Base-by-base conservation (phyloP, 306 rosid genomes). In the Dalbergia oliveri region DNA sequence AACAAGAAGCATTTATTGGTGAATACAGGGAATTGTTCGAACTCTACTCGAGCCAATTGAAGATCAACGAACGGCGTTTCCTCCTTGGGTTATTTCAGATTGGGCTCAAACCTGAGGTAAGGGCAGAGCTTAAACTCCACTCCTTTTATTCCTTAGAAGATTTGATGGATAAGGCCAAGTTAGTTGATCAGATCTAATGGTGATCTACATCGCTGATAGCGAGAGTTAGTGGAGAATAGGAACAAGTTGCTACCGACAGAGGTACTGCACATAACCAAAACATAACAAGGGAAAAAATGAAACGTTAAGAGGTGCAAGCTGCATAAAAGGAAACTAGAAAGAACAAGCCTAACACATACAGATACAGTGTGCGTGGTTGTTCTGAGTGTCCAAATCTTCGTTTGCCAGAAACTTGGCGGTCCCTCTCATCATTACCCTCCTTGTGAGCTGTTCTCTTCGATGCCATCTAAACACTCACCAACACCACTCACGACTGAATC, bases 391-490 rank as follows among this genome's bases (percentile, higher is more conserved):
- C 57, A 7, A 31, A 65, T 69, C 74, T 86, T n/a, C 86, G 54
- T 64, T 88, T 54, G 1, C 9, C 75, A 5, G 50, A 75, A 56
- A 45, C 58, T 6, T 33, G 73, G 49, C 16, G 44, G 57, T 66
- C 67, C 56, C 19, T 76, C 5, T 34, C 70, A 5, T 49, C 79
- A 35, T 49, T 13, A 15, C 44, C 44, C 64, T 72, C 63, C 15
- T 50, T 45, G 0, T n/a, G 44, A 6, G 64, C 35, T 1, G 14
- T 33, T 83, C 88, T 83, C 37, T 91, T 91, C 0, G 60, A 11
- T 15, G 76, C 88, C 97, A 89, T 65, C 11, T 10, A 11, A 7
- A 43, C 4, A 5, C 33, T 87, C 75, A 57, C 66, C 31, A 26
- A 26, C 31, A 26, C 59, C 16, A 72, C 21, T 50, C 47, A 21